A percentile compares a stretch with the other conserved stretches of the same genome.
phyloP scores from a whole-genome alignment of 2,329 filamentous ascomycete genomes.

The Alternaria ethzedia region DNA sequence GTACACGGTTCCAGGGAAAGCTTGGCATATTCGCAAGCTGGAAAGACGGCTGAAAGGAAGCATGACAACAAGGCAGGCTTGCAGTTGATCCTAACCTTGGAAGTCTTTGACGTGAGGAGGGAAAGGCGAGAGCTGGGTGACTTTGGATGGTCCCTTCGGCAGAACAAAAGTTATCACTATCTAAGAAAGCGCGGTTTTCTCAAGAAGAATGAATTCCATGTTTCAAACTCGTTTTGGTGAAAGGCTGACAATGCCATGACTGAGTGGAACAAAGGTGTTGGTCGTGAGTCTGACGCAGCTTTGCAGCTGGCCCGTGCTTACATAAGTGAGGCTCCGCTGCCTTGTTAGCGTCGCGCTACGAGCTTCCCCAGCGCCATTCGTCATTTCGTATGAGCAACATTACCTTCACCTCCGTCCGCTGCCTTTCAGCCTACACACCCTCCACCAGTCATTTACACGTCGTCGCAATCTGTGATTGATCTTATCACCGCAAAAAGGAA shows the following conservation, averaged over 20 bases:
- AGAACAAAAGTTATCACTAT: too few relatives aligned
- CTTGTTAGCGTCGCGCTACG: constrained; percentile 21
- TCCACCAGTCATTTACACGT: constrained; percentile 5
- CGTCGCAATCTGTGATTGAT: constrained; percentile 14
- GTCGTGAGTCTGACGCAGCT: neutral
- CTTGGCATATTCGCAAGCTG: too few relatives aligned
- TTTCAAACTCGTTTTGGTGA: too few relatives aligned
- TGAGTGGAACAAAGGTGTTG: neutral
- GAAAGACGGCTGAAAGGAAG: too few relatives aligned
- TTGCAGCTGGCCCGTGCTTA: constrained; percentile 3
- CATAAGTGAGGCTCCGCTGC: constrained; percentile 24
- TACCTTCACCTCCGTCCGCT: constrained; percentile 19
- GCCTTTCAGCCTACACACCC: constrained; percentile 15
- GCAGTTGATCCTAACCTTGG: too few relatives aligned
- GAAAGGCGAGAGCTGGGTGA: too few relatives aligned
- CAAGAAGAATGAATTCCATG: too few relatives aligned
- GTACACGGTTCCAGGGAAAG: too few relatives aligned
- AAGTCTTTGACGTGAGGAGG: too few relatives aligned
- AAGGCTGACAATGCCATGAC: neutral
- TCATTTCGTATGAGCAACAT: constrained; percentile 26
- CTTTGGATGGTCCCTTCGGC: too few relatives aligned
- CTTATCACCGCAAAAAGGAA: neutral
- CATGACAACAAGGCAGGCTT: too few relatives aligned
- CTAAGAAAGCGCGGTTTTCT: too few relatives aligned
- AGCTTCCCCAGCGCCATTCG: constrained; percentile 21